Percentiles rank a stretch among this genome's conserved stretches.
phyloP scores from a whole-genome alignment of 106 monocot species.

The Dendrobium chrysotoxum region DNA sequence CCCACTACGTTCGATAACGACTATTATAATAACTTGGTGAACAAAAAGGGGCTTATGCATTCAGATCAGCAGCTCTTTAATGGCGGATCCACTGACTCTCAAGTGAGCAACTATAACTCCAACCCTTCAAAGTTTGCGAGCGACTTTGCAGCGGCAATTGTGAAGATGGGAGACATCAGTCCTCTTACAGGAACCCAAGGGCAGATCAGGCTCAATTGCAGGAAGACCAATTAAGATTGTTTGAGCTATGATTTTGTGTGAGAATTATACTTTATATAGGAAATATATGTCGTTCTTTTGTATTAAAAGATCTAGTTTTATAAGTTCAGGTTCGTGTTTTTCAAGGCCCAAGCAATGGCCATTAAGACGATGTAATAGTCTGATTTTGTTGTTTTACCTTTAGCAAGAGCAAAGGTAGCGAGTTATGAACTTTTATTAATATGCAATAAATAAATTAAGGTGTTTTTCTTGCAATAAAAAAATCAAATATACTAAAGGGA shows the following conservation, averaged over 20 bases:
- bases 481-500: no score
- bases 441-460: no score
- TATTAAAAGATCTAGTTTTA: no score
- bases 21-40: constrained; percentile 34
- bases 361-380: no score
- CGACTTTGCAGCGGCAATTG: constrained; percentile 26
- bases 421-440: no score
- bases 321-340: no score
- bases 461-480: no score
- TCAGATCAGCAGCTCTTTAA: constrained; percentile 46
- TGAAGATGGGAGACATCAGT: constrained; percentile 29
- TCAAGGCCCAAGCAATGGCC: no score
- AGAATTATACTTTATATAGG: no score
- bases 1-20: constrained; percentile 28
- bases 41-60: constrained; percentile 35
- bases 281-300: no score
- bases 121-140: constrained; percentile 15
- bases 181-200: constrained; percentile 32
- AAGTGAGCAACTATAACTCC: constrained; percentile 17
- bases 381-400: no score
- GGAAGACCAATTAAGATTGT: constrained; percentile 20
- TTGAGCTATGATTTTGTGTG: background rate
- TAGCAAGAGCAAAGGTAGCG: no score
- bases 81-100: constrained; percentile 21
- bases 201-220: constrained; percentile 31